A percentile compares a stretch with the other conserved stretches of the same genome.
These are phyloP conservation scores for Malassezia sympodialis DNA, from an alignment of 1,284 basidiomycete genomes.

Conservation along the genomic window DNA sequence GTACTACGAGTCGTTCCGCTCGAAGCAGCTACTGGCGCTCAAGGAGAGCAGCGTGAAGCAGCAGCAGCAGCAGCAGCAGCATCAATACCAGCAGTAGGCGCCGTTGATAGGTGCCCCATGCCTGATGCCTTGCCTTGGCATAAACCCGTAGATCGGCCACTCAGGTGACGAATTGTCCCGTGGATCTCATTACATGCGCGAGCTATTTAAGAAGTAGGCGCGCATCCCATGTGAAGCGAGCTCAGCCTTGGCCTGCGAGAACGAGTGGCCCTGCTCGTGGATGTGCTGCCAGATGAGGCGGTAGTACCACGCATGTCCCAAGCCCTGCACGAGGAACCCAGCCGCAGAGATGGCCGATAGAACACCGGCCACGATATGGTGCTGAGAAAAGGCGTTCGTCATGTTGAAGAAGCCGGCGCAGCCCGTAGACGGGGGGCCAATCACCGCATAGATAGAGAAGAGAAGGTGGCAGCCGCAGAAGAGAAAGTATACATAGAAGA, in stretches of 20 bases:
- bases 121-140: not conserved
- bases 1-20: slow-evolving; percentile 98
- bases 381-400: slow-evolving; percentile 54
- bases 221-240: slow-evolving; percentile 73
- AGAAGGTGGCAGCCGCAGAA: slow-evolving; percentile 86
- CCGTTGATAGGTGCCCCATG: not conserved
- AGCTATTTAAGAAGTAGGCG: slow-evolving; percentile 58
- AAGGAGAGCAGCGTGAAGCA: slow-evolving; percentile 58
- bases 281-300: slow-evolving; percentile 72
- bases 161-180: not conserved
- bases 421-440: slow-evolving; percentile 59
- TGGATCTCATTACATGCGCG: slow-evolving; percentile 3
- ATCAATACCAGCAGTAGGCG: slow-evolving; percentile 13
- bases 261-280: slow-evolving; percentile 52
- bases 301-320: slow-evolving; percentile 73
- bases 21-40: slow-evolving; percentile 84
- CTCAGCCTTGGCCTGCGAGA: slow-evolving; percentile 67
- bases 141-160: not conserved
- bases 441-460: slow-evolving; percentile 58
- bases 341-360: slow-evolving; percentile 67
- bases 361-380: slow-evolving; percentile 48
- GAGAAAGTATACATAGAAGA: slow-evolving; percentile 72
- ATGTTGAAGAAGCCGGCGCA: slow-evolving; percentile 91
- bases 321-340: slow-evolving; percentile 76
- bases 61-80: slow-evolving; percentile 25